Evolutionary conservation across 352 stramenopile genomes (phyloP).

Genomic region (Phytophthora niederhauseri): DNA sequence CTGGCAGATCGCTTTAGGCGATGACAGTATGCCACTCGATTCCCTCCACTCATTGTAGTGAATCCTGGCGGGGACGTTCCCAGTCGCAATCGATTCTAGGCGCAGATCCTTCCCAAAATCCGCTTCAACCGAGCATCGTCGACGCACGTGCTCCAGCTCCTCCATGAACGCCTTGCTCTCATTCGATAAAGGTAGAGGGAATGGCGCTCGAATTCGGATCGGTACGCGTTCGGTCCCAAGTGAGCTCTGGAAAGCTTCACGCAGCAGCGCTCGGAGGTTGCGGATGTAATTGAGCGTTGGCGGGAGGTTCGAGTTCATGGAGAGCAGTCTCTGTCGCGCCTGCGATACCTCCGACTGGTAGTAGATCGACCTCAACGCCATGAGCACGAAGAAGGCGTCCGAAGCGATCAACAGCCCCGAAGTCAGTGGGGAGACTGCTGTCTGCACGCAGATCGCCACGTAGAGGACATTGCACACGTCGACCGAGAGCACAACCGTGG

Average conservation of each 20-base stretch:
- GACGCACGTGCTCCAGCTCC: not conserved
- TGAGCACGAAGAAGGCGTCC: conserved; percentile 4
- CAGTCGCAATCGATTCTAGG: not conserved
- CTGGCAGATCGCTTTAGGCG: not conserved
- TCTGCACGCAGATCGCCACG: conserved; percentile 31
- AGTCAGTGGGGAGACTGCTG: conserved; percentile 1
- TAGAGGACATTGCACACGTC: conserved; percentile 38
- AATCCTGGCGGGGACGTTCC: not conserved
- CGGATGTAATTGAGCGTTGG: not conserved
- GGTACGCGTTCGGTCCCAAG: not conserved
- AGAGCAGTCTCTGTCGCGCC: not conserved
- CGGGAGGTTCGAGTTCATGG: not conserved
- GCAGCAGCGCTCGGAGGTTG: not conserved
- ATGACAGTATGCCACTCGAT: not conserved
- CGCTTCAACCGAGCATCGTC: not conserved
- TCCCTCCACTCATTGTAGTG: not conserved
- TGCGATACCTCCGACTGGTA: not conserved
- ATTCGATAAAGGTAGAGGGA: not conserved
- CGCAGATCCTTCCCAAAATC: not conserved
- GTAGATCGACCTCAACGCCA: conserved; percentile 16
- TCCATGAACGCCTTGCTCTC: not conserved
- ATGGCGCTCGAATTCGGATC: not conserved
- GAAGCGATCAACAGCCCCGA: conserved; percentile 5
- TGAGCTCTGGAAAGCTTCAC: not conserved
- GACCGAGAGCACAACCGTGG: conserved; percentile 30